Evolutionary conservation across 2,329 filamentous ascomycete genomes (phyloP), one percentile per base, ranked within the genome.

Genomic region (Geosmithia flava): DNA sequence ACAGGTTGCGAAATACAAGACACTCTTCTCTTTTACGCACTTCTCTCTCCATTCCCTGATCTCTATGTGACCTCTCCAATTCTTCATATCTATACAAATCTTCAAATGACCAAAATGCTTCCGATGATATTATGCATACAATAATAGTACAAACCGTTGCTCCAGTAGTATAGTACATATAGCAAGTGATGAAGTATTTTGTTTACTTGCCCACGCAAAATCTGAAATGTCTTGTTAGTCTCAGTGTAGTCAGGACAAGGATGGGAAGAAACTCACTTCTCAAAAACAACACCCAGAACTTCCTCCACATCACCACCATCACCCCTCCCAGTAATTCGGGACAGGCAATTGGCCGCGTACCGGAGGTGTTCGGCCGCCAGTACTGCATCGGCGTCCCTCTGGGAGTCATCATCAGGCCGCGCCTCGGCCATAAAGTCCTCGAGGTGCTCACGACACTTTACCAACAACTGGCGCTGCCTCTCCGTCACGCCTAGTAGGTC

Each of bases 211-310:
- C 69, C 3, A 72, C 69, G 49, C 70, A 72, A 47, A 73, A 72
- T 48, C 69, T 72, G 23, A 7, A 43, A 44, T n/a, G 30, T 29
- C 7, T 10, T 16, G 42, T 23, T 44, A 44, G 42, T 20, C 5
- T 7, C 42, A 10, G 42, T 16, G 6, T 20, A 16, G 15, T 23
- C 7, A 42, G 10, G 4, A 7, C n/a, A 42, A 20, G 42, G 17
- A 46, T 1, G 27, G 20, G n/a, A n/a, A n/a, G n/a, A n/a, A n/a
- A 78, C 79, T 72, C 69, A 95, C 87, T 95, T 97, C 64, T 97
- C 91, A 68, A 98, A 98, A 3, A 98, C 90, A 20, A 98, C 90
- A 0, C 93, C 93, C 43, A 98, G 68, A 7, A 98, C 87, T 60
- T 97, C 93, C 62, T 98, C 91, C 16, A 97, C 88, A 64, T 97